These are phyloP conservation scores for Sporothrix protearum DNA, from an alignment of 2,329 filamentous ascomycete genomes.

Conservation along the genomic window DNA sequence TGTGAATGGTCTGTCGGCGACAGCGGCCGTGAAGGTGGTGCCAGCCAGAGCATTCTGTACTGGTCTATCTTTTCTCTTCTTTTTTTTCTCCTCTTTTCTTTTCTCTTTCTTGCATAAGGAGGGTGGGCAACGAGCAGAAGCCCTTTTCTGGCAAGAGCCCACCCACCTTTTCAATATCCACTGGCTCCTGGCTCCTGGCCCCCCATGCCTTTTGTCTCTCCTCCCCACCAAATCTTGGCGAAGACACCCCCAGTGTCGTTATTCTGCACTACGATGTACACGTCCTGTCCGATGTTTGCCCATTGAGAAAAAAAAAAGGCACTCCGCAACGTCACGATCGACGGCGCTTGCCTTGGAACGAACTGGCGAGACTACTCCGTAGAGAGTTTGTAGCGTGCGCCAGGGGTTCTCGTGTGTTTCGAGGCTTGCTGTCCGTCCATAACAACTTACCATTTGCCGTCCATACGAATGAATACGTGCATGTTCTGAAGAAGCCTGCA, in stretches of 20 bases:
- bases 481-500: background rate
- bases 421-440: background rate
- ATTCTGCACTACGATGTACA: background rate
- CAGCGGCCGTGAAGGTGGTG: conserved; percentile 12
- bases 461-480: background rate
- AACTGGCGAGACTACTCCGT: conserved; percentile 11
- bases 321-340: conserved; percentile 20
- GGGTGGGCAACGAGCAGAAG: conserved; percentile 7
- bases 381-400: background rate
- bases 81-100: background rate
- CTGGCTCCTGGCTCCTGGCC: background rate
- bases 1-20: conserved; percentile 25
- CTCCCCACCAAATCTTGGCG: conserved; percentile 4
- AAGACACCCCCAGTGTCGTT: conserved; percentile 1
- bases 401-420: background rate
- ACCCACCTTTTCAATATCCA: background rate
- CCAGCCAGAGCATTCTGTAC: background rate
- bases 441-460: background rate
- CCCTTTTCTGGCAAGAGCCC: background rate
- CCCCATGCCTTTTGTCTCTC: background rate
- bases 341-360: conserved; percentile 22
- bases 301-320: background rate
- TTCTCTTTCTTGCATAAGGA: background rate
- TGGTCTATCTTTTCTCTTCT: background rate
- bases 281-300: background rate